Base-by-base conservation (phyloP, 148 eudicot species). In the Bassia scoparia region DNA sequence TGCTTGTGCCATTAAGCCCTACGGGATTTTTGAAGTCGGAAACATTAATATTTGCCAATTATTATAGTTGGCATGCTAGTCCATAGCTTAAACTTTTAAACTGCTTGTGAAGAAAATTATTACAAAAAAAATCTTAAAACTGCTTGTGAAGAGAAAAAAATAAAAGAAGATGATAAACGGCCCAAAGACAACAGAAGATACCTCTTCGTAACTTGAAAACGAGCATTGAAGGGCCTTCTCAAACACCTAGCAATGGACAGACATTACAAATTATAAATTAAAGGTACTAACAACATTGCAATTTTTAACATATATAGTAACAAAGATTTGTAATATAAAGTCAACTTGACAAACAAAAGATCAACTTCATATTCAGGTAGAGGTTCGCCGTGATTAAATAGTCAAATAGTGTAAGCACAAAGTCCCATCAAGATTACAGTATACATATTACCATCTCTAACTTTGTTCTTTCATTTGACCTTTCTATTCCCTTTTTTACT, bases 141-240 rank as follows among this genome's bases (percentile, higher is more conserved):
- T 4, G 12, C 27, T 53, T 46, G 5, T 27, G 16, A 30, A 41
- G 31, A 61, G 54, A 12, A 12, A 12, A 12, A 48, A 7, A 48
- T 9, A 48, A 48, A 48, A 11, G 68, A 54, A 73, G 41, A 38
- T 15, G 44, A 5, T 26, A 27, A 46, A 12, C 37, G 55, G 27
- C 59, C n/a, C 21, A 27, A 70, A 50, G 56, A 43, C 10, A 49
- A 77, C n/a, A 61, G 55, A 73, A 66, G 33, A 67, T 88, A 94
- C 98, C 98, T 95, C 98, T 44, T 91, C 96, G 13, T 85, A 86
- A 86, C 90, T 87, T 44, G 90, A 85, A 77, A 95, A 89, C 38
- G 96, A 88, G 84, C 93, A 91, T 52, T 71, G 89, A 67, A 91
- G 81, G 61, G 96, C 89, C 86, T 82, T 88, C 81, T 95, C 98